phyloP scores from a whole-genome alignment of 108 stramenopile genomes.

The Stephanodiscus triporus region DNA sequence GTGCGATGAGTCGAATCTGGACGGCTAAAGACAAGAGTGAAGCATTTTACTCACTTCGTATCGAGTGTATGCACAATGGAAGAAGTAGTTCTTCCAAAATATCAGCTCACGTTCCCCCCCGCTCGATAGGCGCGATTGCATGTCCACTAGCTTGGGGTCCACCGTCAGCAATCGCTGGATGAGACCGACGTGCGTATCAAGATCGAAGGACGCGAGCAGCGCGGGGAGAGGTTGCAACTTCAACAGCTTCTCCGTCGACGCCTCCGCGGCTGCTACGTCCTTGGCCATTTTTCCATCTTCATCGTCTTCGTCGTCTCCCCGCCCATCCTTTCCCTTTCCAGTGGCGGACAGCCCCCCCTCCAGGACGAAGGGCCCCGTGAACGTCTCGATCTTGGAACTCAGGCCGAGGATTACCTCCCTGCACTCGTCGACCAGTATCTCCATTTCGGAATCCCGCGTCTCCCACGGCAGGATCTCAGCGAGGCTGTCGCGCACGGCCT shows the following conservation, averaged over 20 bases:
- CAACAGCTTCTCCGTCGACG: conserved; percentile 60
- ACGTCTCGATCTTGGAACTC: conserved; percentile 64
- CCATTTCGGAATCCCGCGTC: conserved; percentile 80
- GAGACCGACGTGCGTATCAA: conserved; percentile 85
- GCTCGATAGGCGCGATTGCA: conserved; percentile 63
- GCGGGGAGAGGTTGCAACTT: conserved; percentile 80
- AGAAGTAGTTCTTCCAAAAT: conserved; percentile 87
- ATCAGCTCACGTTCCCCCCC: conserved; percentile 69
- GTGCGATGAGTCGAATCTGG: too few relatives aligned
- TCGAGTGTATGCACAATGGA: conserved; percentile 86
- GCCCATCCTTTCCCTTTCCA: conserved; percentile 40
- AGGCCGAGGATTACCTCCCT: conserved; percentile 79
- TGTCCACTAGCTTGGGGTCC: conserved; percentile 68
- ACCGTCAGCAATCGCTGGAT: conserved; percentile 74
- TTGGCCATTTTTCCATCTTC: conserved; percentile 35
- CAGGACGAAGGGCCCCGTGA: conserved; percentile 81
- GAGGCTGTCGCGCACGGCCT: conserved; percentile 61
- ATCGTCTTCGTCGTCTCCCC: conserved; percentile 44
- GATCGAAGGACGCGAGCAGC: conserved; percentile 73
- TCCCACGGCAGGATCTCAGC: conserved; percentile 83
- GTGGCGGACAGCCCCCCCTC: conserved; percentile 48
- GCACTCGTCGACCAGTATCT: conserved; percentile 90
- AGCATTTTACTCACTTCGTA: conserved; percentile 36
- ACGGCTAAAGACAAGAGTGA: too few relatives aligned
- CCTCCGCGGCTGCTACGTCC: conserved; percentile 48